Percentiles rank a stretch among this genome's conserved stretches.
phyloP scores from a whole-genome alignment of 129 eudicot genomes.

The Chrysanthemum seticuspe region DNA sequence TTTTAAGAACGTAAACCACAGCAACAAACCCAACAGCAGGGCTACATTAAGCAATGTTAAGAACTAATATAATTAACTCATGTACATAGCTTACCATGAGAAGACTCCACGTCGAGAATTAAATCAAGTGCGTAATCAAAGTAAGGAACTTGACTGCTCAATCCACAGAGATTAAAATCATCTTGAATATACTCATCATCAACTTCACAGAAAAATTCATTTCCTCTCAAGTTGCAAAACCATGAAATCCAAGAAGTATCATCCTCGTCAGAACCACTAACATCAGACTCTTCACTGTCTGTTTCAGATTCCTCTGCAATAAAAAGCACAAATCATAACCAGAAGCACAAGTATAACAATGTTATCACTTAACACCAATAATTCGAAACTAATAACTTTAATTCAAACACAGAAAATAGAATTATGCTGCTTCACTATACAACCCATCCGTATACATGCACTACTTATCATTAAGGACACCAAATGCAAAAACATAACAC shows the following conservation, averaged over 20 bases:
- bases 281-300: conserved; percentile 85
- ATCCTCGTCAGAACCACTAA: conserved; percentile 84
- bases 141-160: conserved; percentile 88
- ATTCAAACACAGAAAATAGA: not conserved
- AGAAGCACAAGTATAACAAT: not conserved
- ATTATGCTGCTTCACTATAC: not conserved
- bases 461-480: not conserved
- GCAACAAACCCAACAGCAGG: not conserved
- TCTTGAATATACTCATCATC: conserved; percentile 89
- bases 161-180: conserved; percentile 77
- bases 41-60: conserved; percentile 17
- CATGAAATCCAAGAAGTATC: conserved; percentile 92
- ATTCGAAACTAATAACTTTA: not conserved
- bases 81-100: conserved; percentile 54
- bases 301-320: conserved; percentile 80
- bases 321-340: not conserved
- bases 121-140: conserved; percentile 86
- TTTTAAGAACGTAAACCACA: not conserved
- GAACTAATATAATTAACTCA: conserved; percentile 2
- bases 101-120: conserved; percentile 75
- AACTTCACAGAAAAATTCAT: conserved; percentile 83
- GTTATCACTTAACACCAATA: conserved; percentile 7
- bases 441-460: not conserved
- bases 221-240: conserved; percentile 86
- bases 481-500: conserved; percentile 4